Percentiles rank a stretch among this genome's conserved stretches.
Conservation (phyloP, 768 basidiomycete genomes). For the Leucocoprinus sp. region DNA sequence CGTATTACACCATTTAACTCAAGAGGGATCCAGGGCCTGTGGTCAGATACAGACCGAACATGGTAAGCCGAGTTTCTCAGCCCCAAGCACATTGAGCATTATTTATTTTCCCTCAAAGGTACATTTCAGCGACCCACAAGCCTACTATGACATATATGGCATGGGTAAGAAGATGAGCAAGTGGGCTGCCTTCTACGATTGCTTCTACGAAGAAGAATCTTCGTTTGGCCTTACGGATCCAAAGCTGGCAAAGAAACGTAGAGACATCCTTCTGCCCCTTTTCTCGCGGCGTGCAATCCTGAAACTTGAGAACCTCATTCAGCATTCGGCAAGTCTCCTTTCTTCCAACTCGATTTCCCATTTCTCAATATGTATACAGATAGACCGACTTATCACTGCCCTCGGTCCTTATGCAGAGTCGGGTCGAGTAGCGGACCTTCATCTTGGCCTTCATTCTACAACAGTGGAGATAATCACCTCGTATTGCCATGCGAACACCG, state of each 20-base stretch:
- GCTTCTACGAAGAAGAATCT: conserved; percentile 18
- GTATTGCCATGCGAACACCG: conserved; percentile 24
- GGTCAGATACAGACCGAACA: conserved; percentile 28
- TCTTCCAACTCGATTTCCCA: neutral
- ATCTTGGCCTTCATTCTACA: conserved; percentile 19
- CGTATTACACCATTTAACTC: neutral
- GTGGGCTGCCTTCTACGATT: conserved; percentile 19
- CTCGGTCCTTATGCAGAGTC: conserved; percentile 3
- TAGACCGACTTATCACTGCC: conserved; percentile 18
- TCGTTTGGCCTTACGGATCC: conserved; percentile 21
- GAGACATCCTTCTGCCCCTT: conserved; percentile 23
- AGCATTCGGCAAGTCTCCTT: conserved; percentile 18
- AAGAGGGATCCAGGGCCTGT: conserved; percentile 21
- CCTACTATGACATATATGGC: conserved; percentile 27
- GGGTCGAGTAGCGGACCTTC: conserved; percentile 15
- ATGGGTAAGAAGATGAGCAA: conserved; percentile 20
- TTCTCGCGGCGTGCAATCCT: conserved; percentile 27
- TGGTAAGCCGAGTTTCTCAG: conserved; percentile 17
- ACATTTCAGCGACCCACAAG: conserved; percentile 26
- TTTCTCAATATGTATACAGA: conserved; percentile 10
- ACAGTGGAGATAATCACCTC: conserved; percentile 24
- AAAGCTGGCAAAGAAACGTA: conserved; percentile 19
- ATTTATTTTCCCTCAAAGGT: conserved; percentile 19
- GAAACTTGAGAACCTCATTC: conserved; percentile 22
- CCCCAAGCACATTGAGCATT: neutral